Base-by-base conservation (phyloP, 2,329 filamentous ascomycete genomes). In the Clonostachys sp. region DNA sequence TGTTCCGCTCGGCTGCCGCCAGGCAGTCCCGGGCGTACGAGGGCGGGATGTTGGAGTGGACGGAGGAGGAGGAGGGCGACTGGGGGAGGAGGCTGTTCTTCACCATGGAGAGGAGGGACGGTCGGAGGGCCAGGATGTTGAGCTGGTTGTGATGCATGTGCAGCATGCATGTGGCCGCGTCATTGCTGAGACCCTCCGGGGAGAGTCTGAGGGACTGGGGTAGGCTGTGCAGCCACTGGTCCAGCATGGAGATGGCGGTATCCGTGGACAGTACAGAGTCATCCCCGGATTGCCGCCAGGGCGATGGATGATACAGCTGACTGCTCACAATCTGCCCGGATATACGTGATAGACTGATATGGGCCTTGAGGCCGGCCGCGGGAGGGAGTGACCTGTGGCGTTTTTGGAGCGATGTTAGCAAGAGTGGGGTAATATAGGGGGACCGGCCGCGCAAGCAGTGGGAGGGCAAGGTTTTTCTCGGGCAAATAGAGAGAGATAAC, bases 81-180 rank as follows among this genome's bases (percentile, higher is more conserved):
- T 39, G 36, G 36, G 36, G 17, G 14, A 18, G 36, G 7, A n/a
- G 36, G 36, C 36, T 39, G 36, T 18, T 39, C 54, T 74, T 74
- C 24, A 75, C 71, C 2, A 71, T 66, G 7, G 66, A 61, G 41
- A 78, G 68, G 53, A 77, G 72, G 14, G 73, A 62, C 4, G 75
- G 74, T 1, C 75, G 71, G 30, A 74, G 63, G 12, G 72, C 64
- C 13, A 78, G 61, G 42, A 78, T 71, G n/a, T 74, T 51, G 14
- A 78, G 67, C 68, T 77, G 61, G 50, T 78, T 75, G 54, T 72
- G 69, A 45, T 61, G 60, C 74, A 78, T 76, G 50, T 78, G 75
- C 41, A 78, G 57, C 40, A 68, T 58, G 55, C 67, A 73, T 45
- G 63, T 60, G 7, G 71, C 66, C 17, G 73, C 67, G 50, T 77